These are phyloP conservation scores for Pugionium cornutum DNA, from an alignment of 345 rosid genomes.

Conservation along the genomic window DNA sequence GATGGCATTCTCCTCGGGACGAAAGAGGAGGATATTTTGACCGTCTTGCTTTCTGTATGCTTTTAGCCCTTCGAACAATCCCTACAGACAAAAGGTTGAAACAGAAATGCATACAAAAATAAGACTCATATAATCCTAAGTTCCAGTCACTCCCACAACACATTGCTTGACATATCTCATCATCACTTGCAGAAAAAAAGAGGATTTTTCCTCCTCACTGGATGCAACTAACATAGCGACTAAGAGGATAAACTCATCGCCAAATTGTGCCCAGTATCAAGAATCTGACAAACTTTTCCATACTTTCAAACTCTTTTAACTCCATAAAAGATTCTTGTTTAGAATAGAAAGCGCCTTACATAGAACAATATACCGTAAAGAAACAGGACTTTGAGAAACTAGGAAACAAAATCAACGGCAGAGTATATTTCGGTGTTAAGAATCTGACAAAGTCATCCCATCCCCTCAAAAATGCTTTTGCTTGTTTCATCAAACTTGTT, in stretches of 20 bases:
- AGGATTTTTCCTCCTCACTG: neutral
- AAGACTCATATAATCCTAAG: constrained; percentile 1
- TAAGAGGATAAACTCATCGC: neutral
- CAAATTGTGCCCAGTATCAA: constrained; percentile 5
- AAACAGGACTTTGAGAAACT: neutral
- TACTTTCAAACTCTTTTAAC: neutral
- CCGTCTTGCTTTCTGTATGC: constrained; percentile 82
- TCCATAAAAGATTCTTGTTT: neutral
- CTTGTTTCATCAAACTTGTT: neutral
- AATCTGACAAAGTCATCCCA: neutral
- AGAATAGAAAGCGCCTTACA: neutral
- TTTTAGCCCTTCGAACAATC: constrained; percentile 92
- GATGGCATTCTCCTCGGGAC: constrained; percentile 87
- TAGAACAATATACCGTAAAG: neutral
- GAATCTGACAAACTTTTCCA: neutral
- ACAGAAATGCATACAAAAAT: neutral
- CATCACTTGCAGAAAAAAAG: neutral
- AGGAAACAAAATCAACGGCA: neutral
- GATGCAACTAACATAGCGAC: constrained; percentile 6
- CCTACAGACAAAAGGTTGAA: constrained; percentile 43
- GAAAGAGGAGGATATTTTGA: constrained; percentile 65
- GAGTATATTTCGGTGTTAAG: neutral
- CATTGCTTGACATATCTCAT: constrained; percentile 10
- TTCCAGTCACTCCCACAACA: constrained; percentile 8
- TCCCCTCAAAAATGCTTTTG: too few species aligned